phyloP scores from a whole-genome alignment of 2,329 filamentous ascomycete species.

The Bipolaris oryzae region DNA sequence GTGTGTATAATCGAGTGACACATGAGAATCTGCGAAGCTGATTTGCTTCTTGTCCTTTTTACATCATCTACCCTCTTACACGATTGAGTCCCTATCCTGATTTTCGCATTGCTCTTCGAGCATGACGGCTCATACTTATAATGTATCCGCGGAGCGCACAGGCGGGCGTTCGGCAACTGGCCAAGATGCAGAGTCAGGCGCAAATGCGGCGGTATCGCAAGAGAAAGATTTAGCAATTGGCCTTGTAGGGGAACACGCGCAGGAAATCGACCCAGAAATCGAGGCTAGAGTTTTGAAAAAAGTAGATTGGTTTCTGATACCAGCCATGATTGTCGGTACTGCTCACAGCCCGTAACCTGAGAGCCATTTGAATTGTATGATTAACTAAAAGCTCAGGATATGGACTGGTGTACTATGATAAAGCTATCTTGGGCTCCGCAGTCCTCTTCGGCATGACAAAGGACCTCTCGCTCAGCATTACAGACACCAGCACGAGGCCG shows the following conservation, averaged over 20 bases:
- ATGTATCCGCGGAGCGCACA: constrained; percentile 19
- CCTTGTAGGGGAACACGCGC: constrained; percentile 64
- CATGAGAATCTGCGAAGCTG: neutral
- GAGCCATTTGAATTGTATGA: neutral
- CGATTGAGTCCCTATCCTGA: too few species aligned
- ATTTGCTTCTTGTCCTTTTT: neutral
- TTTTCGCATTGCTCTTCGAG: neutral
- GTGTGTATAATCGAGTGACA: constrained; percentile 18
- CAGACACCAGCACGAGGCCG: constrained; percentile 58
- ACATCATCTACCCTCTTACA: too few species aligned
- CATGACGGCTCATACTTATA: constrained; percentile 10
- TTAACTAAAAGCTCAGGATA: constrained; percentile 52
- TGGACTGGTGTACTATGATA: constrained; percentile 73
- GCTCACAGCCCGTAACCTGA: neutral
- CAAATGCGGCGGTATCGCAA: constrained; percentile 25
- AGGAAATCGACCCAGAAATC: constrained; percentile 60
- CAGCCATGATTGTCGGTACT: constrained; percentile 62
- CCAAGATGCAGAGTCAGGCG: constrained; percentile 22
- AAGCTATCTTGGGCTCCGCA: constrained; percentile 75
- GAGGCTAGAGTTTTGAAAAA: constrained; percentile 66
- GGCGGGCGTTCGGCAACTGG: constrained; percentile 15
- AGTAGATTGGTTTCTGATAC: constrained; percentile 71
- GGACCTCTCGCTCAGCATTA: constrained; percentile 66
- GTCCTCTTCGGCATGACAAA: constrained; percentile 77
- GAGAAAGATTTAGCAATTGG: constrained; percentile 63